Percentiles rank a stretch among this genome's conserved stretches.
These are phyloP conservation scores for Vachellia collinsii DNA, from an alignment of 306 rosid genomes.

Conservation along the genomic window DNA sequence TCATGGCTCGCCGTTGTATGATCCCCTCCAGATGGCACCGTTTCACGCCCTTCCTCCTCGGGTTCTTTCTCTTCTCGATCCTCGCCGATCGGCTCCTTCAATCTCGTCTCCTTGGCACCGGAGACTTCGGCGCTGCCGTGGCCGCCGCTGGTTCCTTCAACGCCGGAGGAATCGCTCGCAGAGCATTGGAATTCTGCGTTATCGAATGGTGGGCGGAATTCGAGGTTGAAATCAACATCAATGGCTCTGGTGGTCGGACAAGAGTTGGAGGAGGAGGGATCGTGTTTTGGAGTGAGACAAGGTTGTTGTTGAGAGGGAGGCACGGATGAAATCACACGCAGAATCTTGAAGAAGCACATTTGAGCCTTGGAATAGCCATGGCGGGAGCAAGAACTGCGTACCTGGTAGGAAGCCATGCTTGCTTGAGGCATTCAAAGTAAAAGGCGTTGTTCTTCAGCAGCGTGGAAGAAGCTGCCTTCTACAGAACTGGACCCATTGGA, in stretches of 20 bases:
- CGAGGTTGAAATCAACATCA: slow-evolving; percentile 45
- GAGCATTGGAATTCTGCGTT: slow-evolving; percentile 32
- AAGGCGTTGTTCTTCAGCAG: slow-evolving; percentile 9
- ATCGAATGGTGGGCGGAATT: slow-evolving; percentile 17
- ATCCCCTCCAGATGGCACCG: slow-evolving; percentile 30
- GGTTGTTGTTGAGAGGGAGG: slow-evolving; percentile 26
- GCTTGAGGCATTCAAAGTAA: not conserved
- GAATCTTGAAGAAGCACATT: slow-evolving; percentile 56
- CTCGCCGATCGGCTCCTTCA: not conserved
- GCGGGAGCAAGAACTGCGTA: slow-evolving; percentile 27
- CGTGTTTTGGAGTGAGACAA: not conserved
- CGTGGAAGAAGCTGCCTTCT: slow-evolving; percentile 4
- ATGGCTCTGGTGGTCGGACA: slow-evolving; percentile 6
- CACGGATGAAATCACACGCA: slow-evolving; percentile 47
- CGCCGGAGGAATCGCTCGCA: slow-evolving; percentile 8
- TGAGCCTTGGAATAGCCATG: slow-evolving; percentile 62
- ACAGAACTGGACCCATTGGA: not conserved
- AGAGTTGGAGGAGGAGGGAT: not conserved
- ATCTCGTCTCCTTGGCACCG: slow-evolving; percentile 15
- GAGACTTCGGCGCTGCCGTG: slow-evolving; percentile 29
- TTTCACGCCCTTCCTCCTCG: not conserved
- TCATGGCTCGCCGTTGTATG: not conserved
- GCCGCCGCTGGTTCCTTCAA: not conserved
- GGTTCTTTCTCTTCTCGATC: not conserved
- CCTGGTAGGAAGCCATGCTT: slow-evolving; percentile 46